Evolutionary conservation across 148 eudicot genomes (phyloP).

Genomic region (Heliamphora exappendiculata): DNA sequence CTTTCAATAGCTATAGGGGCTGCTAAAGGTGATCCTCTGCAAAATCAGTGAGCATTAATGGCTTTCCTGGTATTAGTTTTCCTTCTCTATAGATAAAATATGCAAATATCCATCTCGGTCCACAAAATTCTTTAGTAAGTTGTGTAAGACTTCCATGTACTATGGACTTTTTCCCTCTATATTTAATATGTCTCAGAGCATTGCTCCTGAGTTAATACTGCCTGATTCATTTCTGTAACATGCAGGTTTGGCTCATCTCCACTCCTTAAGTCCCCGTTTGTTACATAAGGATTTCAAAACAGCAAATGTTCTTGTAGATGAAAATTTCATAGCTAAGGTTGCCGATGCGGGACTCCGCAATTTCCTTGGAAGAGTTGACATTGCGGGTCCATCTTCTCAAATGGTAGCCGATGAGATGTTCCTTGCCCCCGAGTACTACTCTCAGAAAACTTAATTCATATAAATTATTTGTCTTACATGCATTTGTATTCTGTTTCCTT

Average conservation of each 20-base stretch:
- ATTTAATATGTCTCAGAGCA: not conserved
- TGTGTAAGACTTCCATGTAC: constrained; percentile 10
- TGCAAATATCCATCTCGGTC: constrained; percentile 12
- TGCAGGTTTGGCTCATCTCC: constrained; percentile 90
- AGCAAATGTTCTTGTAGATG: constrained; percentile 95
- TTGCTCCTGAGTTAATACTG: not conserved
- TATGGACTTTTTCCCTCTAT: not conserved
- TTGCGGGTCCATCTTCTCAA: constrained; percentile 77
- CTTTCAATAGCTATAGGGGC: constrained; percentile 96
- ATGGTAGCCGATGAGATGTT: constrained; percentile 64
- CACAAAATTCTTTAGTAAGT: constrained; percentile 9
- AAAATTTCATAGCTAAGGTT: constrained; percentile 93
- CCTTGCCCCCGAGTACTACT: constrained; percentile 83
- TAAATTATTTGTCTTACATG: not conserved
- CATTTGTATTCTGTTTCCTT: not conserved
- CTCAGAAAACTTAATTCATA: not conserved
- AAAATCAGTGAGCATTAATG: constrained; percentile 98
- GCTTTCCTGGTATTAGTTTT: constrained; percentile 79
- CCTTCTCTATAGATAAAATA: constrained; percentile 39
- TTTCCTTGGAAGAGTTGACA: constrained; percentile 72
- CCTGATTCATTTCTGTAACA: constrained; percentile 16
- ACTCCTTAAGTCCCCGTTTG: constrained; percentile 90
- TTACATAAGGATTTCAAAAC: constrained; percentile 94
- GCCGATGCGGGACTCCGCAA: constrained; percentile 94
- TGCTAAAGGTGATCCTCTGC: constrained; percentile 99